A percentile compares a stretch with the other conserved stretches of the same genome.
Evolutionary conservation across 352 stramenopile genomes (phyloP).

Genomic region (Phytophthora quininea): DNA sequence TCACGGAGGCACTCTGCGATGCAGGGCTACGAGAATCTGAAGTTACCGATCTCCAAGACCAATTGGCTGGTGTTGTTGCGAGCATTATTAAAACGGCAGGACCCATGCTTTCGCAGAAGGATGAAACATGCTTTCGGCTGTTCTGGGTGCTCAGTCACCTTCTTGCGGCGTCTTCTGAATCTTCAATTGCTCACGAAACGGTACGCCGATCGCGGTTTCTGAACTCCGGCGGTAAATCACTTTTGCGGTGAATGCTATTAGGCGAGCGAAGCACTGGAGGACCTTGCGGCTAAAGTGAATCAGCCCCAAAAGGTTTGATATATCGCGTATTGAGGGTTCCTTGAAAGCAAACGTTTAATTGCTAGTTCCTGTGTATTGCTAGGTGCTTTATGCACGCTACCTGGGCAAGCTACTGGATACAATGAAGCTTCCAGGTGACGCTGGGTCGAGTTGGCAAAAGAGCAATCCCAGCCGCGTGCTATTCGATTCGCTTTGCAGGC

Average conservation of each 20-base stretch:
- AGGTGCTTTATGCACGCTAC: slow-evolving; percentile 68
- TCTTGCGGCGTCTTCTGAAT: slow-evolving; percentile 57
- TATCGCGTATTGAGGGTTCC: neutral
- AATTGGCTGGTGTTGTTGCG: slow-evolving; percentile 61
- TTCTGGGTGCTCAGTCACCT: slow-evolving; percentile 87
- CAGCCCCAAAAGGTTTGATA: slow-evolving; percentile 47
- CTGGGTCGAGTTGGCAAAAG: slow-evolving; percentile 60
- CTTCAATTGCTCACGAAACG: slow-evolving; percentile 58
- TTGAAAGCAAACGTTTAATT: neutral
- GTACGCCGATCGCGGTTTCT: slow-evolving; percentile 26
- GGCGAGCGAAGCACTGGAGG: slow-evolving; percentile 41
- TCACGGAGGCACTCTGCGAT: slow-evolving; percentile 79
- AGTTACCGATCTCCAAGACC: slow-evolving; percentile 68
- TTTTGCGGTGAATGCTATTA: slow-evolving; percentile 23
- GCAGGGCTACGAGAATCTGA: slow-evolving; percentile 74
- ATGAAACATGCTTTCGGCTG: slow-evolving; percentile 68
- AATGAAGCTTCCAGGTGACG: slow-evolving; percentile 56
- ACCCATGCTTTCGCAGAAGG: slow-evolving; percentile 42
- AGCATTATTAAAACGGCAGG: slow-evolving; percentile 68
- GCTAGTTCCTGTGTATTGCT: neutral
- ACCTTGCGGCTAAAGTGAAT: slow-evolving; percentile 38
- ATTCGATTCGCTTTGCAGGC: slow-evolving; percentile 82
- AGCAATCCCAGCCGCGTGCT: slow-evolving; percentile 59
- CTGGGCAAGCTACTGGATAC: slow-evolving; percentile 57
- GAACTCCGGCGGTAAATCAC: neutral